A percentile compares a stretch with the other conserved stretches of the same genome.
phyloP scores from a whole-genome alignment of 257 asterid genomes.

The Solanum paucissectum region DNA sequence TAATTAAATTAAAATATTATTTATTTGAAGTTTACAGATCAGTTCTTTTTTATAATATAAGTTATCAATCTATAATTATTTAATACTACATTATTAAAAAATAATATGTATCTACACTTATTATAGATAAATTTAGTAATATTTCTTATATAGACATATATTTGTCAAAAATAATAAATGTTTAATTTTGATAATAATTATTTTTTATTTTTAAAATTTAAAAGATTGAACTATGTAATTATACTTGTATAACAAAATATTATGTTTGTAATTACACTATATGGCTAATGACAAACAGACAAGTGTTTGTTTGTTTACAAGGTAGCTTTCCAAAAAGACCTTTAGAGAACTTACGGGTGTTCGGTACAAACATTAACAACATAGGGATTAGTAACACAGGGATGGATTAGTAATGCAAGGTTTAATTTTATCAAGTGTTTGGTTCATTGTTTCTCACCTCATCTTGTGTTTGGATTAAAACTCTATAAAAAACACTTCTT shows the following conservation, averaged over 20 bases:
- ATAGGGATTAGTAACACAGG: no score
- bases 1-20: background rate
- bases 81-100: background rate
- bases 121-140: background rate
- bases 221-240: background rate
- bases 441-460: background rate
- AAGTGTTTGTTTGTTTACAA: background rate
- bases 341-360: background rate
- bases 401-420: background rate
- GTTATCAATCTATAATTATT: background rate
- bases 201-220: background rate
- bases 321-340: background rate
- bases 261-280: background rate
- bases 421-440: no score
- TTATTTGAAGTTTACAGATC: background rate
- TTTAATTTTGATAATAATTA: background rate
- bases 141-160: background rate
- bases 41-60: background rate
- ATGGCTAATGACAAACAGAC: background rate
- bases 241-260: background rate
- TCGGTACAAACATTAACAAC: no score
- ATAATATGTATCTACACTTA: background rate
- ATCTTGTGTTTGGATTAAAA: background rate
- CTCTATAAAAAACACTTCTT: no score
- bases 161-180: background rate